phyloP scores from a whole-genome alignment of 139 green algal genomes.

The Chlorella ohadii region DNA sequence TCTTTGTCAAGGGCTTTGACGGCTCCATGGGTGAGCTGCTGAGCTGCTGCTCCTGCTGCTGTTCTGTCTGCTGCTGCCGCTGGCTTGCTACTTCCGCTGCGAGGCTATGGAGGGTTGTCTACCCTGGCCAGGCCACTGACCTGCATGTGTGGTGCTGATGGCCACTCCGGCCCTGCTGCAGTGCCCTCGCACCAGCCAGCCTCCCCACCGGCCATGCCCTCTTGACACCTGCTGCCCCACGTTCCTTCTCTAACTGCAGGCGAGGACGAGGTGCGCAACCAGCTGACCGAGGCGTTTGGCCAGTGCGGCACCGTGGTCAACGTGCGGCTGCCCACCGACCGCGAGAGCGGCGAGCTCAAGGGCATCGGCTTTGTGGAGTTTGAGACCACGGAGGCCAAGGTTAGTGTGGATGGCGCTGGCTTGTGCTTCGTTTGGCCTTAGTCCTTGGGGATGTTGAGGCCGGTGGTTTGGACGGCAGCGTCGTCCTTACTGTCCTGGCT shows the following conservation, averaged over 20 bases:
- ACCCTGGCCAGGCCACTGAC: too few relatives aligned
- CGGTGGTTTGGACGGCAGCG: too few relatives aligned
- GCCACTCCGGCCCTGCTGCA: too few relatives aligned
- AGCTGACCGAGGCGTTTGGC: slow-evolving; percentile 71
- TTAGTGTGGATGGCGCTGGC: background rate
- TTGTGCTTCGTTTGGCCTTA: too few relatives aligned
- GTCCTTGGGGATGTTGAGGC: too few relatives aligned
- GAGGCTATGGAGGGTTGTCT: too few relatives aligned
- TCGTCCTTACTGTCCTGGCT: too few relatives aligned
- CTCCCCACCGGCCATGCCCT: too few relatives aligned
- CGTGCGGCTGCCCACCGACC: slow-evolving; percentile 79
- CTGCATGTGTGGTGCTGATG: too few relatives aligned
- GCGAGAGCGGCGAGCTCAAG: slow-evolving; percentile 78
- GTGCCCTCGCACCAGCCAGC: too few relatives aligned
- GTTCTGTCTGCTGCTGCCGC: background rate
- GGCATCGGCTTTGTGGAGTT: slow-evolving; percentile 87
- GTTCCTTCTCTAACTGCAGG: background rate
- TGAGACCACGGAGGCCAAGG: slow-evolving; percentile 60
- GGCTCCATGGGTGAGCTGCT: slow-evolving; percentile 48
- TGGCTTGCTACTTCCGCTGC: too few relatives aligned
- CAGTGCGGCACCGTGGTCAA: slow-evolving; percentile 63
- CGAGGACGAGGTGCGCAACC: slow-evolving; percentile 72
- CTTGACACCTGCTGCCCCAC: background rate
- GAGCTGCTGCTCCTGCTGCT: background rate
- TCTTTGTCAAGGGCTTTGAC: slow-evolving; percentile 88